Evolutionary conservation across 192 early-diverging fungal genomes (phyloP).

Genomic region (Coemansia sp.): DNA sequence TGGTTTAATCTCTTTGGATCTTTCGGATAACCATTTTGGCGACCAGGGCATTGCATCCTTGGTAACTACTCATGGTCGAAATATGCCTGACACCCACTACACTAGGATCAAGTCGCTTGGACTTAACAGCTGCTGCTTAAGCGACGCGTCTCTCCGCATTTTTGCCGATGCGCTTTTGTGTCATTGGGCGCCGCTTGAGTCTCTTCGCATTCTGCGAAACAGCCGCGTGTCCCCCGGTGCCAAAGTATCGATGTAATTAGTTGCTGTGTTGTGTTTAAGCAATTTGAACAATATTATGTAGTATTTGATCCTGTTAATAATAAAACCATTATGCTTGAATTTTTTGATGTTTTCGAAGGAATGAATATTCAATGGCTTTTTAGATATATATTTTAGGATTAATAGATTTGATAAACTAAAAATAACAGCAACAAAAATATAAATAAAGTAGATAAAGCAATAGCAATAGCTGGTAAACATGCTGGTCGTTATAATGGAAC

Average conservation of each 20-base stretch:
- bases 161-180: slow-evolving; percentile 29
- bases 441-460: not conserved
- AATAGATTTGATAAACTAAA: not conserved
- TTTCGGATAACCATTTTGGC: slow-evolving; percentile 54
- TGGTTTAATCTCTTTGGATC: slow-evolving; percentile 26
- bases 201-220: slow-evolving; percentile 48
- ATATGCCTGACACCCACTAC: slow-evolving; percentile 1
- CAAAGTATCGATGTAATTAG: slow-evolving; percentile 18
- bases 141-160: slow-evolving; percentile 43
- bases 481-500: no score
- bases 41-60: slow-evolving; percentile 46
- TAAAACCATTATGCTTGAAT: not conserved
- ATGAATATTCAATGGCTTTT: no score
- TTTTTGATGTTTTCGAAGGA: no score
- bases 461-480: not conserved
- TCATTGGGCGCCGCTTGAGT: slow-evolving; percentile 43
- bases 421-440: not conserved
- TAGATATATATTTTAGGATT: not conserved
- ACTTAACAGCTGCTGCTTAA: slow-evolving; percentile 50
- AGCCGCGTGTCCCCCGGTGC: slow-evolving; percentile 42
- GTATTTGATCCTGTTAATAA: no score
- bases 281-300: no score
- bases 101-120: slow-evolving; percentile 33
- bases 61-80: slow-evolving; percentile 10
- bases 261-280: not conserved